These are phyloP conservation scores for Scheffersomyces segobiensis DNA, from an alignment of 1,139 yeast species.

Conservation along the genomic window DNA sequence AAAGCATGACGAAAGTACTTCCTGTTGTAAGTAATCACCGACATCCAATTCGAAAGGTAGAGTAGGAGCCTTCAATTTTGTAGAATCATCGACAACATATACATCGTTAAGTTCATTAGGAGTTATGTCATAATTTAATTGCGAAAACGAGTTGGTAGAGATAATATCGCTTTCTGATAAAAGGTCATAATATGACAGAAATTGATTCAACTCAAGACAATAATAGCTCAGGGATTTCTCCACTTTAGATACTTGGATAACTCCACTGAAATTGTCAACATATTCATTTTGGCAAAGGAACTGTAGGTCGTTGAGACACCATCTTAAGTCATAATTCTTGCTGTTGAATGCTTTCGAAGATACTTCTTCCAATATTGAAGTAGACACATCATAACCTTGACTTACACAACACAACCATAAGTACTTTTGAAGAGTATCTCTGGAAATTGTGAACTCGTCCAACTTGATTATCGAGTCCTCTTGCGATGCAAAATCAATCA, in stretches of 20 bases:
- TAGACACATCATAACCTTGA: conserved; percentile 38
- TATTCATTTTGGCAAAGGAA: conserved; percentile 43
- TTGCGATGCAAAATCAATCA: conserved; percentile 47
- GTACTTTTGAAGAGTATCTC: conserved; percentile 28
- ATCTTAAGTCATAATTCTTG: conserved; percentile 52
- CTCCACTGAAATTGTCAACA: not conserved
- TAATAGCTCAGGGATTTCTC: not conserved
- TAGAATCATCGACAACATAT: conserved; percentile 28
- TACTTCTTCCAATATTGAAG: conserved; percentile 29
- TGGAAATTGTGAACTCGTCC: conserved; percentile 20
- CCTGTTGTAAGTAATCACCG: conserved; percentile 22
- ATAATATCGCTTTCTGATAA: conserved; percentile 44
- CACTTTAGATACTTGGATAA: not conserved
- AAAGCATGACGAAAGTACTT: not conserved
- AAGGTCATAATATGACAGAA: conserved; percentile 26
- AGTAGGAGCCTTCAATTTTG: conserved; percentile 18
- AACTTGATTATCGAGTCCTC: conserved; percentile 39
- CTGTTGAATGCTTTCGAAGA: conserved; percentile 22
- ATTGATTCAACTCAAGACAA: conserved; percentile 4
- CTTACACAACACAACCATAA: conserved; percentile 42
- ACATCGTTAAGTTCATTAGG: conserved; percentile 40
- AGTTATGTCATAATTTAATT: conserved; percentile 33
- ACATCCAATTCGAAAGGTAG: conserved; percentile 40
- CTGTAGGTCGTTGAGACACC: conserved; percentile 56
- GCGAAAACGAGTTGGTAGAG: conserved; percentile 31